phyloP scores from a whole-genome alignment of 2,329 filamentous ascomycete species.

The Pseudovirgaria hyperparasitica region DNA sequence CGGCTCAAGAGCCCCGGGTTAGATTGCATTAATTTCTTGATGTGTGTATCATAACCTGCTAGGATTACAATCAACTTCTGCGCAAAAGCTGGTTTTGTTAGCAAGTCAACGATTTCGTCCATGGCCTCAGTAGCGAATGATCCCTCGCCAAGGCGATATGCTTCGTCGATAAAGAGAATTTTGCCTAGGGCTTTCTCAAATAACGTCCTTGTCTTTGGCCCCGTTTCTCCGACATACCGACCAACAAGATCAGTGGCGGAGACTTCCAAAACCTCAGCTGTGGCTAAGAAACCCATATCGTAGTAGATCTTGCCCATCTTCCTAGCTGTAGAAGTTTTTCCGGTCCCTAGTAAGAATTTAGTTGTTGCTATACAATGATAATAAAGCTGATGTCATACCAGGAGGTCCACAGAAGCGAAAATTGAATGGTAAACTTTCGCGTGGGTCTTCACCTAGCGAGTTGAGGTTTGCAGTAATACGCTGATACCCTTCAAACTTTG shows the following conservation, averaged over 20 bases:
- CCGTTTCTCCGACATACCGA: conserved; percentile 56
- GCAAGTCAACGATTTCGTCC: conserved; percentile 38
- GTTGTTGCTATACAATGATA: background rate
- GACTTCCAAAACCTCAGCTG: conserved; percentile 48
- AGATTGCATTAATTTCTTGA: conserved; percentile 46
- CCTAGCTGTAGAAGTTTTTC: conserved; percentile 60
- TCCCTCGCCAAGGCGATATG: conserved; percentile 50
- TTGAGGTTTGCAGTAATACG: conserved; percentile 39
- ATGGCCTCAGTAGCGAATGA: conserved; percentile 44
- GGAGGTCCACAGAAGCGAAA: conserved; percentile 57
- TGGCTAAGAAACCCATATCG: conserved; percentile 55
- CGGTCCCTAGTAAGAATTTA: conserved; percentile 38
- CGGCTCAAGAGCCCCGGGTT: conserved; percentile 53
- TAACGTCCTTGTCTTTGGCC: conserved; percentile 48
- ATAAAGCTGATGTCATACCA: conserved; percentile 29
- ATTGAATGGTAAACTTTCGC: conserved; percentile 49
- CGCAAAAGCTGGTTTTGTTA: conserved; percentile 45
- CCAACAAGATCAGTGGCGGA: conserved; percentile 59
- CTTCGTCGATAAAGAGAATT: conserved; percentile 61
- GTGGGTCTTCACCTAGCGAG: conserved; percentile 39
- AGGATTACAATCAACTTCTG: conserved; percentile 54
- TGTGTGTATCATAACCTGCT: conserved; percentile 55
- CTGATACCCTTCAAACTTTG: conserved; percentile 42
- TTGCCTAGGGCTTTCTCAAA: conserved; percentile 51
- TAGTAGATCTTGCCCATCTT: conserved; percentile 67